Evolutionary conservation across 805 yeast genomes (phyloP), one percentile per base, ranked within the genome.

Genomic region (Monosporozyma yasuniensis): DNA sequence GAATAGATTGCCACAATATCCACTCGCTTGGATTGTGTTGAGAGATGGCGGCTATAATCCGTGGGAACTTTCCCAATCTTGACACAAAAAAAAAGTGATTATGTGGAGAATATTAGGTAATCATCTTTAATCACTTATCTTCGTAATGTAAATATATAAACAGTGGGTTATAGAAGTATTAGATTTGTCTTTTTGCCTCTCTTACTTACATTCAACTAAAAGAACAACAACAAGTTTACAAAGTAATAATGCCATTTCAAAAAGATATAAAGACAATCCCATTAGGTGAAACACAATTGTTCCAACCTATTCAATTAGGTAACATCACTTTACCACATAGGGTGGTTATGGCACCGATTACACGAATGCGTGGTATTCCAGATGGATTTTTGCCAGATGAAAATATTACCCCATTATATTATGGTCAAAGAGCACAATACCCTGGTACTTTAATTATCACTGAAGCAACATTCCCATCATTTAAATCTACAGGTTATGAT

Each of bases 391-490:
- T 25, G 4, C 71, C 77, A 11, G 69, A 76, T 14, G 52, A 45
- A 37, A 76, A 74, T 32, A 67, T 75, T 45, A 65, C 72, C 52
- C 57, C 63, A 10, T 66, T 72, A 51, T 79, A 81, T 63, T 83
- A 83, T 58, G 69, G 59, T 18, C 77, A 78, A 54, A 69, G 85
- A 52, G 72, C 86, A 0, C 57, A 65, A 42, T 63, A 64, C 47
- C 75, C 77, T 14, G 87, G 87, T 8, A 74, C 84, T 18, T 61
- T 83, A 49, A 55, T 81, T 34, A 72, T 79, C 53, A 65, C 82
- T 4, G 87, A 82, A 58, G 86, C 79, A 2, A 73, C 82, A 0
- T 70, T 69, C 52, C 70, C 72, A 14, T 65, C 78, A 9, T 57
- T 63, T 2, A 63, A 58, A 46, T 61, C 66, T 16, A 75, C 80